Evolutionary conservation across 2,329 filamentous ascomycete species (phyloP).

Genomic region (Ophiostoma quercus): DNA sequence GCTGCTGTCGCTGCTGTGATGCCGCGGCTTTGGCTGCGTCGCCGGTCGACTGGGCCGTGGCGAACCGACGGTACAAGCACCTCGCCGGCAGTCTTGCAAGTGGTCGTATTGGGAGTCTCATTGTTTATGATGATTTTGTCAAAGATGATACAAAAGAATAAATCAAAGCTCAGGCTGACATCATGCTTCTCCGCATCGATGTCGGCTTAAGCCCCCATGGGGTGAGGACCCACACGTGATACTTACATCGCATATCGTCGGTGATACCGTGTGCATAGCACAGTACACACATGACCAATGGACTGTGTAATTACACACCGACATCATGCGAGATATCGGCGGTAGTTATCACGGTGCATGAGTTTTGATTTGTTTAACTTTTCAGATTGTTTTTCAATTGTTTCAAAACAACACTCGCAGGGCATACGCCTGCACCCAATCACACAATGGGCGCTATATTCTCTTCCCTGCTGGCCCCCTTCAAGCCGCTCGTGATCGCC

Average conservation of each 20-base stretch:
- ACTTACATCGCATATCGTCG: slow-evolving; percentile 19
- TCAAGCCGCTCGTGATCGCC: neutral
- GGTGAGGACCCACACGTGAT: slow-evolving; percentile 20
- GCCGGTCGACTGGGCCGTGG: slow-evolving; percentile 17
- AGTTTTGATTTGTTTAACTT: neutral
- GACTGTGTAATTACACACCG: neutral
- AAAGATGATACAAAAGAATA: neutral
- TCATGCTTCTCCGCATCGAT: neutral
- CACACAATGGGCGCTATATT: neutral
- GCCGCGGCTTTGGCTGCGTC: neutral
- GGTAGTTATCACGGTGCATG: neutral
- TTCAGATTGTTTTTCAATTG: neutral
- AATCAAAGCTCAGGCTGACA: neutral
- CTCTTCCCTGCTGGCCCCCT: neutral
- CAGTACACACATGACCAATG: neutral
- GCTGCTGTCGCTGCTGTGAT: neutral
- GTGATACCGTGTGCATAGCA: neutral
- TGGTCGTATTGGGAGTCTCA: neutral
- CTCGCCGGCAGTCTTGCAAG: neutral
- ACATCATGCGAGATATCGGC: neutral
- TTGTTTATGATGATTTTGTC: neutral
- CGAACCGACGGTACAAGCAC: slow-evolving; percentile 17
- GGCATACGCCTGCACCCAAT: neutral
- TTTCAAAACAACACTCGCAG: neutral
- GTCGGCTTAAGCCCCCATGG: slow-evolving; percentile 18